Evolutionary conservation across 2,329 filamentous ascomycete genomes (phyloP).

Genomic region (Pestalotiopsis sp.): DNA sequence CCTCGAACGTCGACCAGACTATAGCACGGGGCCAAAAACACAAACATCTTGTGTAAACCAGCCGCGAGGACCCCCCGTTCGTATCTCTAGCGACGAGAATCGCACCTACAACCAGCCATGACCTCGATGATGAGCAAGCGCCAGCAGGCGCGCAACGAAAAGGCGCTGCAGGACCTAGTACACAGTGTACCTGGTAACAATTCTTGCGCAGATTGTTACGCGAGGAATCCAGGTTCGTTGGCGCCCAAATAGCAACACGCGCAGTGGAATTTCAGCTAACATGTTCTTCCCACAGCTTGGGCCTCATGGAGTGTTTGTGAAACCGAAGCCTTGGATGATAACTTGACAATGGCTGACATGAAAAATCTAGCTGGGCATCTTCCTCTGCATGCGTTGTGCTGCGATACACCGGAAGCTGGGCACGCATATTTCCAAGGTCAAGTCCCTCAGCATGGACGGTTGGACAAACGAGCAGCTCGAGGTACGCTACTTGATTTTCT

Average conservation of each 20-base stretch:
- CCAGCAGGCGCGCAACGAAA: conserved; percentile 97
- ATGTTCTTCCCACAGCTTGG: conserved; percentile 65
- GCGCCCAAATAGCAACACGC: neutral
- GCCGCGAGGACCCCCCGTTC: neutral
- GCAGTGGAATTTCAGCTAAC: conserved; percentile 28
- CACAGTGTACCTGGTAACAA: conserved; percentile 85
- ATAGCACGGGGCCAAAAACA: neutral
- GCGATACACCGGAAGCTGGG: conserved; percentile 94
- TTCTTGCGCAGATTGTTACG: conserved; percentile 88
- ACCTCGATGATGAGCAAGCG: conserved; percentile 84
- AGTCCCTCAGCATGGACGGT: conserved; percentile 97
- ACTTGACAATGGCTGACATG: conserved; percentile 13
- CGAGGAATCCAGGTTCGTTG: conserved; percentile 82
- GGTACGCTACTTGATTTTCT: conserved; percentile 52
- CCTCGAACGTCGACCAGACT: neutral
- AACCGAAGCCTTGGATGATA: neutral
- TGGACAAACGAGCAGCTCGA: conserved; percentile 97
- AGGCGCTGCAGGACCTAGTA: conserved; percentile 85
- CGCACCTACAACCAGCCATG: conserved; percentile 51
- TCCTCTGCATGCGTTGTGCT: conserved; percentile 97
- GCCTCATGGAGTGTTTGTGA: conserved; percentile 90
- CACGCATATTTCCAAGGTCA: conserved; percentile 98
- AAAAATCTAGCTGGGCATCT: conserved; percentile 77
- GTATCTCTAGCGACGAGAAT: neutral
- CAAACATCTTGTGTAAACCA: neutral